Evolutionary conservation across 495 filamentous ascomycete genomes (phyloP), one percentile per base, ranked within the genome.

Genomic region (Wilcoxina mikolae): DNA sequence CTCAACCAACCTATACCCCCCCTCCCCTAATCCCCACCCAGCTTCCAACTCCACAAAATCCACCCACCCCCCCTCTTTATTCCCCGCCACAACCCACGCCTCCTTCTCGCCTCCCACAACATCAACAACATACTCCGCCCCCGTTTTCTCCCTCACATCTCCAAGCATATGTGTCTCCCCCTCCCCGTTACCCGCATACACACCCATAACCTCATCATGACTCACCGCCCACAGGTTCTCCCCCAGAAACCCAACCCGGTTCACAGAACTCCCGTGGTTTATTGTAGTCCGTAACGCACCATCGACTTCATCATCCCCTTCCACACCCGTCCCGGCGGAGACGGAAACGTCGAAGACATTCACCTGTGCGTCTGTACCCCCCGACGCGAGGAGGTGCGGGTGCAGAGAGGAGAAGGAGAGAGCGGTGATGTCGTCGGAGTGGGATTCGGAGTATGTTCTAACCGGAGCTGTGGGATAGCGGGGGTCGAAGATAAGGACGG

Each of bases 371-470:
- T 98, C 91, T n/a, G 87, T 95, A 50, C 84, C 88, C 56, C 87
- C 87, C 27, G 86, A 88, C 18, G 94, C 74, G 12, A 95, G 74
- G 27, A 83, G 72, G 49, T 76, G 70, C 29, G 77, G 74, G 28
- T 69, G 68, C 33, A 68, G 74, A 38, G 82, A 81, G 69, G 89
- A 82, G 62, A 83, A 87, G 68, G 80, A 76, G 10, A 93, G 74
- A 76, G 84, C 81, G 22, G 90, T 95, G 46, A 96, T 76, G 66
- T 94, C 87, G 68, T 96, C 90, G 53, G 83, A 90, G 68, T 96
- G 90, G 47, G 85, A 83, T 61, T 96, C 90, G 28, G 80, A 73
- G 62, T 90, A 91, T 61, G 82, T 24, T n/a, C 54, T 60, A 59
- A 73, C 67, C 49, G 67, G 66, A 49, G 71, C 64, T 47, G 31